A percentile compares a stretch with the other conserved stretches of the same genome.
Evolutionary conservation across 1,284 basidiomycete genomes (phyloP).

Genomic region (Ceratobasidium sp.): DNA sequence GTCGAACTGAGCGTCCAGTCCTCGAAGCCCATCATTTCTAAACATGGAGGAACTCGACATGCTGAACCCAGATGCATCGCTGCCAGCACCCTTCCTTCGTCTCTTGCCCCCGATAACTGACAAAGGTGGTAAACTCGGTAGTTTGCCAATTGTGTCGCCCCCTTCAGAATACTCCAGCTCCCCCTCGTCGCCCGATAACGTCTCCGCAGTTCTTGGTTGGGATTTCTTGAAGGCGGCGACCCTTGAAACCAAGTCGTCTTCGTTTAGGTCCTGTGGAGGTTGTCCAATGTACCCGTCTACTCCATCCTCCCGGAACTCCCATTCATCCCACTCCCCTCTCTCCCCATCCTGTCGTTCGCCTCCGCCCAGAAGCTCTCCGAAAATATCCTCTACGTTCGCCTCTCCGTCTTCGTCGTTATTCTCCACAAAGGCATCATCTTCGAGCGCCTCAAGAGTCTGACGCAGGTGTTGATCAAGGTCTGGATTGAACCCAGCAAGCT

Average conservation of each 20-base stretch:
- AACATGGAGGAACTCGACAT: constrained; percentile 99
- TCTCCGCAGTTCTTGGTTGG: constrained; percentile 44
- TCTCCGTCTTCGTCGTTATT: constrained; percentile 72
- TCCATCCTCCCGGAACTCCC: constrained; percentile 59
- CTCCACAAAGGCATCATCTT: constrained; percentile 95
- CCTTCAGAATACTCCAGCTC: constrained; percentile 86
- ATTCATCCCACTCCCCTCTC: constrained; percentile 54
- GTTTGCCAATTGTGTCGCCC: constrained; percentile 81
- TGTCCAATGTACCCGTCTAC: constrained; percentile 46
- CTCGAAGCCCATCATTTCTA: constrained; percentile 88
- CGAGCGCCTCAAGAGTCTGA: constrained; percentile 93
- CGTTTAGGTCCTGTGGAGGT: constrained; percentile 48
- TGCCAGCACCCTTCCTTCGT: constrained; percentile 77
- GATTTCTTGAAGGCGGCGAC: constrained; percentile 55
- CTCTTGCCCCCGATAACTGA: constrained; percentile 81
- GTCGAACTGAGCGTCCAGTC: constrained; percentile 94
- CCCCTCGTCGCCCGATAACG: constrained; percentile 62
- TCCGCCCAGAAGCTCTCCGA: constrained; percentile 77
- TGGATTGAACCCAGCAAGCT: constrained; percentile 90
- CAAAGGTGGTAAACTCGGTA: constrained; percentile 71
- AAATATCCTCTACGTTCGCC: constrained; percentile 66
- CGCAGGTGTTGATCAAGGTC: constrained; percentile 97
- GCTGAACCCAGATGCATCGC: constrained; percentile 89
- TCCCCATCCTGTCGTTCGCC: constrained; percentile 69
- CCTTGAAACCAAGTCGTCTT: constrained; percentile 53